Evolutionary conservation across 257 asterid species (phyloP).

Genomic region (Scutellaria baicalensis): DNA sequence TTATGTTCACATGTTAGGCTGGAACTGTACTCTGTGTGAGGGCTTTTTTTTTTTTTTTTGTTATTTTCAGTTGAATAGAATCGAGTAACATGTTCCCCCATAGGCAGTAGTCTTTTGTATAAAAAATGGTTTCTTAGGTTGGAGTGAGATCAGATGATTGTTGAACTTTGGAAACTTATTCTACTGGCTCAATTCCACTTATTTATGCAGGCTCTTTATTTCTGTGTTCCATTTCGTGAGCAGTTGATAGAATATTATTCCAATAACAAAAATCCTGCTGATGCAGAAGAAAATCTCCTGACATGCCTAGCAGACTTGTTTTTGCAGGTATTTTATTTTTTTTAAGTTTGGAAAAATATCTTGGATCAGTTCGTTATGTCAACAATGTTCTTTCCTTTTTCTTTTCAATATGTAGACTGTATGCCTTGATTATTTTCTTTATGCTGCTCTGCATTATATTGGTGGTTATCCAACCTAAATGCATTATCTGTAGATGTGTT

Average conservation of each 20-base stretch:
- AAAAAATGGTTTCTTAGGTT: not conserved
- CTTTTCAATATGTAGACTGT: not conserved
- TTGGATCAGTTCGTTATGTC: not conserved
- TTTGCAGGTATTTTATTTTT: slow-evolving; percentile 49
- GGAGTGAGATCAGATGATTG: not conserved
- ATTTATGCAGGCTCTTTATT: slow-evolving; percentile 81
- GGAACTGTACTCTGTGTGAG: not conserved
- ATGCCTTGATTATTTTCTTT: not conserved
- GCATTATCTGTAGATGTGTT: not conserved
- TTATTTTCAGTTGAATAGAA: not conserved
- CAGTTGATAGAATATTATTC: slow-evolving; percentile 81
- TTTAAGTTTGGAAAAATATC: not conserved
- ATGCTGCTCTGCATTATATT: not conserved
- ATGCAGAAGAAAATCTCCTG: slow-evolving; percentile 81
- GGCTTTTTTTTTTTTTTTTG: not conserved
- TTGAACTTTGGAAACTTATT: not conserved
- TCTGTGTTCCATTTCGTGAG: slow-evolving; percentile 91
- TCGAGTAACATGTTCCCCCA: not conserved
- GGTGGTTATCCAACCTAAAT: not conserved
- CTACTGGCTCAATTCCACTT: not conserved
- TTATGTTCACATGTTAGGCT: not conserved
- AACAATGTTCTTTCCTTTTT: not conserved
- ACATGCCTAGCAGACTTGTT: slow-evolving; percentile 89
- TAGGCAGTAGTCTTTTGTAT: not conserved
- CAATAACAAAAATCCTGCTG: slow-evolving; percentile 58